Evolutionary conservation across 441 rosid genomes (phyloP), one percentile per base, ranked within the genome.

Genomic region (Isatis lusitanica): DNA sequence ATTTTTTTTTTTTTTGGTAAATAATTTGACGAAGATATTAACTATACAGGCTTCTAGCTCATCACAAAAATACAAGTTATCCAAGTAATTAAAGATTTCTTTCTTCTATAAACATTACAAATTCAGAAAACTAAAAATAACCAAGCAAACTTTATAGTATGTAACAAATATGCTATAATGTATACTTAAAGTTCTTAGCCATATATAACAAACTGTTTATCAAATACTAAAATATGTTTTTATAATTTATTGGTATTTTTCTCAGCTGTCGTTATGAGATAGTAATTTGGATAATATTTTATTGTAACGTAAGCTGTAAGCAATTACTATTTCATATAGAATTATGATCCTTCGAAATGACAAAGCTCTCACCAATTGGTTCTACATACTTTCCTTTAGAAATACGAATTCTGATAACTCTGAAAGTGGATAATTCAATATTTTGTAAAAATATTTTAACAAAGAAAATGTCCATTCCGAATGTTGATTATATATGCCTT

Each of bases 401-500:
- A 55, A 36, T 36, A 46, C 35, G 43, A 35, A 63, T 46, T 47
- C 10, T 70, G 33, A 58, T 50, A 6, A 40, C n/a, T 48, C 26
- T 42, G 62, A 76, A 70, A 17, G 9, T 64, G 52, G 70, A 63
- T 64, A 31, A 70, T 24, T 57, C 51, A 8, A 28, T 56, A 26
- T 62, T 51, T 60, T 12, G 26, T 7, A 16, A 31, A 11, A 55
- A 24, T 24, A 1, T 60, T 71, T 66, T 60, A 72, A 60, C 60
- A 66, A 66, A 71, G 59, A 60, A 58, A 70, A 60, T n/a, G 46
- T 53, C 52, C 16, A 58, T 52, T 24, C 39, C 39, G 64, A 77
- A 77, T 59, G 68, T 52, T 58, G 80, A 77, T 77, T 71, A 66
- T 58, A 63, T 56, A 65, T 65, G 60, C 73, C 80, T 72, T 77